These are phyloP conservation scores for Gossypium herbaceum DNA, from an alignment of 345 rosid species.

Conservation along the genomic window DNA sequence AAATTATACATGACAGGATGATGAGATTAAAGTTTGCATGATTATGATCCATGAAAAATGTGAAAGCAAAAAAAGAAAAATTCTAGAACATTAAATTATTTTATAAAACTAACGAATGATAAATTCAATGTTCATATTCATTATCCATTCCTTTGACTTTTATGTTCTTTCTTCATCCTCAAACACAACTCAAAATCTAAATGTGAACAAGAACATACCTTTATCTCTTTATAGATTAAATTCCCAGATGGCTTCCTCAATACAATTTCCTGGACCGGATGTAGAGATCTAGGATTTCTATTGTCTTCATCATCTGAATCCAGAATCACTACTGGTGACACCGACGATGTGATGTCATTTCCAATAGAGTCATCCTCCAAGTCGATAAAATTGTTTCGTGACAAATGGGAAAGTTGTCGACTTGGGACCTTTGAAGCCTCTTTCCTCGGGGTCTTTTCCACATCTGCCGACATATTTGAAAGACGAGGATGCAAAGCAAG, in stretches of 20 bases:
- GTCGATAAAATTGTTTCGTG: slow-evolving; percentile 27
- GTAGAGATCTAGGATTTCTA: slow-evolving; percentile 20
- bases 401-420: slow-evolving; percentile 19
- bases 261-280: slow-evolving; percentile 45
- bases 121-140: neutral
- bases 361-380: slow-evolving; percentile 42
- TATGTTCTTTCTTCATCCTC: slow-evolving; percentile 7
- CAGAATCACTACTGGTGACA: slow-evolving; percentile 41
- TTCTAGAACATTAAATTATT: no score
- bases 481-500: slow-evolving; percentile 29
- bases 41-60: neutral
- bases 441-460: slow-evolving; percentile 18
- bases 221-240: slow-evolving; percentile 19
- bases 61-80: neutral
- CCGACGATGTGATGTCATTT: slow-evolving; percentile 23
- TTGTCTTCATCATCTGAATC: slow-evolving; percentile 78
- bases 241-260: slow-evolving; percentile 44
- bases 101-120: neutral
- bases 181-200: slow-evolving; percentile 13
- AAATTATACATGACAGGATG: neutral
- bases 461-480: slow-evolving; percentile 11
- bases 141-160: neutral
- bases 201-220: neutral
- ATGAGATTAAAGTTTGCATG: neutral
- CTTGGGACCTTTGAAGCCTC: slow-evolving; percentile 22